Percentiles rank a stretch among this genome's conserved stretches.
Evolutionary conservation across 2,329 filamentous ascomycete genomes (phyloP).

Genomic region (Gaeumannomyces sp.): DNA sequence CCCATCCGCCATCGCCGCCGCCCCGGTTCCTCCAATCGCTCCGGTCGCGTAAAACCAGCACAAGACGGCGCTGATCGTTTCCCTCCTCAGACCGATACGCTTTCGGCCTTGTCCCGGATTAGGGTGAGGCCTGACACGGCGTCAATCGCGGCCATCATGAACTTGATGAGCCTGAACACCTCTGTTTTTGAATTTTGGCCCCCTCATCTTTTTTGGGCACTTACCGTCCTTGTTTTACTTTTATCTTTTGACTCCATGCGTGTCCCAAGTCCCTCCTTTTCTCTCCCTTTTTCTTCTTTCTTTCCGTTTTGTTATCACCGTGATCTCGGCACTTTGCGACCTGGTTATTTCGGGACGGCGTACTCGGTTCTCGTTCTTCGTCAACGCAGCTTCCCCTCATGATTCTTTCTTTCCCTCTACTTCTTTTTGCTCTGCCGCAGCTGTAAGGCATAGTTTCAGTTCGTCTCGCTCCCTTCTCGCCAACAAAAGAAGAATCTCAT

Average conservation of each 20-base stretch:
- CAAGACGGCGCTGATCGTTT: not conserved
- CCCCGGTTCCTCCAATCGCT: slow-evolving; percentile 38
- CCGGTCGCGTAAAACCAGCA: slow-evolving; percentile 21
- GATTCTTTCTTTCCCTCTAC: slow-evolving; percentile 13
- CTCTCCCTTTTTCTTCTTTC: slow-evolving; percentile 4
- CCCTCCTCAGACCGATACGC: not conserved
- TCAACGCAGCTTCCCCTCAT: slow-evolving; percentile 22
- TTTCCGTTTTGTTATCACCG: slow-evolving; percentile 1
- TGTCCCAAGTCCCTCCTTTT: not conserved
- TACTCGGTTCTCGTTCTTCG: slow-evolving; percentile 22
- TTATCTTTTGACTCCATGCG: not conserved
- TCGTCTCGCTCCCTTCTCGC: not conserved
- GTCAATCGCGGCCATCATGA: not conserved
- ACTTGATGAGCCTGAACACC: too few relatives aligned
- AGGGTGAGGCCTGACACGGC: too few relatives aligned
- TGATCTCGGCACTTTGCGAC: not conserved
- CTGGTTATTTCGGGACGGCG: slow-evolving; percentile 18
- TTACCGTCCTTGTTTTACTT: not conserved
- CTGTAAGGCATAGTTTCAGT: not conserved
- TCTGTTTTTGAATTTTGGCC: too few relatives aligned
- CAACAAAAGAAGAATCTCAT: not conserved
- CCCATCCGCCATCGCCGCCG: slow-evolving; percentile 30
- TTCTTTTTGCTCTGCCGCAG: not conserved
- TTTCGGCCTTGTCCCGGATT: not conserved
- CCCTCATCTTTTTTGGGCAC: not conserved